Evolutionary conservation across 2,329 filamentous ascomycete genomes (phyloP).

Genomic region (Lachnellula cervina): DNA sequence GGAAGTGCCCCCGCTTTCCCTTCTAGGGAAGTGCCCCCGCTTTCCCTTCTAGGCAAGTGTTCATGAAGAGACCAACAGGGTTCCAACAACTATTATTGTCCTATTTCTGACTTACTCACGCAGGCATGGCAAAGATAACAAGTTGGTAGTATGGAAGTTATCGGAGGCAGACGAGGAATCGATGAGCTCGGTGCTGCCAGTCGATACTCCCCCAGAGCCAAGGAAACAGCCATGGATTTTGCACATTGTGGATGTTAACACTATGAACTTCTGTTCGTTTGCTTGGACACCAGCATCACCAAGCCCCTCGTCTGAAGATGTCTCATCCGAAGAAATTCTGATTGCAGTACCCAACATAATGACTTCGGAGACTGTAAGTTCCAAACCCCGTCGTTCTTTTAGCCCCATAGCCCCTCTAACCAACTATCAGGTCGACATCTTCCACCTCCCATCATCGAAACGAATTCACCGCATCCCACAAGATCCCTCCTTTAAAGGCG

Average conservation of each 20-base stretch:
- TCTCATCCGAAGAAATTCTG: constrained; percentile 44
- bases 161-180: constrained; percentile 52
- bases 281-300: constrained; percentile 35
- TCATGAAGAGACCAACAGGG: background rate
- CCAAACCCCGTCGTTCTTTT: constrained; percentile 11
- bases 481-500: constrained; percentile 44
- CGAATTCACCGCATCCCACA: constrained; percentile 57
- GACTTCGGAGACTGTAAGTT: constrained; percentile 61
- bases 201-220: constrained; percentile 51
- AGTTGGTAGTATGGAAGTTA: constrained; percentile 79
- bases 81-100: background rate
- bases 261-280: constrained; percentile 92
- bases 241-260: constrained; percentile 79
- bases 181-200: constrained; percentile 65
- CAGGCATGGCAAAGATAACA: constrained; percentile 88
- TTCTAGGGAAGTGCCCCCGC: background rate
- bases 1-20: background rate
- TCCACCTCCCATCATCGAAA: constrained; percentile 68
- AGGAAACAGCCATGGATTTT: constrained; percentile 76
- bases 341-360: constrained; percentile 78
- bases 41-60: background rate
- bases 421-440: constrained; percentile 66
- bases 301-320: background rate
- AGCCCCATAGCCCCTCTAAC: constrained; percentile 4
- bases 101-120: background rate